phyloP scores from a whole-genome alignment of 139 green algal genomes.

The Picochlorum sp. region DNA sequence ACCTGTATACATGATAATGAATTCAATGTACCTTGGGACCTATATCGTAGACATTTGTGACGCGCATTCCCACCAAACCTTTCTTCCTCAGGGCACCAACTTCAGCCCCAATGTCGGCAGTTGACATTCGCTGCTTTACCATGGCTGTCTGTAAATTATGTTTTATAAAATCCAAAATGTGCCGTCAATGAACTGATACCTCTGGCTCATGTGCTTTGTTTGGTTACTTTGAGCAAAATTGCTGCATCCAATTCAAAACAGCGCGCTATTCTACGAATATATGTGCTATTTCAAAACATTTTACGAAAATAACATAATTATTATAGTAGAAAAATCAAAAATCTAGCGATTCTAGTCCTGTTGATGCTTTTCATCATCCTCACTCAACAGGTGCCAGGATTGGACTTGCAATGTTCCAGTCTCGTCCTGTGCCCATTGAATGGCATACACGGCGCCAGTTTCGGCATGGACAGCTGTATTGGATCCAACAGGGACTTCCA shows the following conservation, averaged over 20 bases:
- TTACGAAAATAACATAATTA: neutral
- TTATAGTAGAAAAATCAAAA: neutral
- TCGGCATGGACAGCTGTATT: conserved; percentile 29
- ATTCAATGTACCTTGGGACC: conserved; percentile 54
- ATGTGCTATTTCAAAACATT: too few species aligned
- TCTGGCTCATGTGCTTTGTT: too few species aligned
- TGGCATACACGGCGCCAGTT: conserved; percentile 27
- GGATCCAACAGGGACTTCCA: conserved; percentile 39
- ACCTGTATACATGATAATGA: neutral
- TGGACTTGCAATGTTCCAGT: conserved; percentile 44
- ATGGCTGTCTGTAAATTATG: conserved; percentile 16
- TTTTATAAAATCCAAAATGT: too few species aligned
- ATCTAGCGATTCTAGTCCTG: neutral
- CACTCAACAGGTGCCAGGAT: conserved; percentile 8
- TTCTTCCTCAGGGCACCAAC: conserved; percentile 66
- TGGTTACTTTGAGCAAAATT: too few species aligned
- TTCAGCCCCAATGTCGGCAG: conserved; percentile 82
- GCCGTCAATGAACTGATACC: too few species aligned
- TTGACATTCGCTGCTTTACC: conserved; percentile 83
- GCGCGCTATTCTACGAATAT: too few species aligned
- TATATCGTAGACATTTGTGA: conserved; percentile 83
- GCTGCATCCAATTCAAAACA: too few species aligned
- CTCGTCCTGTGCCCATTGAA: conserved; percentile 63
- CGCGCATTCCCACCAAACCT: conserved; percentile 67
- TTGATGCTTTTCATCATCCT: neutral